phyloP scores from a whole-genome alignment of 2,329 filamentous ascomycete genomes.

The Pseudocercospora crystallina region DNA sequence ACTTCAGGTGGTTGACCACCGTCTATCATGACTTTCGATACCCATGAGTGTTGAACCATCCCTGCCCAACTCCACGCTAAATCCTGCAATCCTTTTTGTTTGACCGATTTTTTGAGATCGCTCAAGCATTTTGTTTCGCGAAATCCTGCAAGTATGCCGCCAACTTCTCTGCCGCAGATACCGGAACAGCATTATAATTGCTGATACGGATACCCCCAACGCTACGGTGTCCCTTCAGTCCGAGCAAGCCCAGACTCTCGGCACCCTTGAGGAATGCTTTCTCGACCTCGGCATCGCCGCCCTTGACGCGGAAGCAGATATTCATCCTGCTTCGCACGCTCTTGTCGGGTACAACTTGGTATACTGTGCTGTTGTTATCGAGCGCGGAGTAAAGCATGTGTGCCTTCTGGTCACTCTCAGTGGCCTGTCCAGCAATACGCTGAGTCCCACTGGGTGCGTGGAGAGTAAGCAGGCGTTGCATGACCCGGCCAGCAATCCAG shows the following conservation, averaged over 20 bases:
- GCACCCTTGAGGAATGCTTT: conserved; percentile 76
- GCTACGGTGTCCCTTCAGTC: conserved; percentile 83
- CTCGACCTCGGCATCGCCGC: conserved; percentile 60
- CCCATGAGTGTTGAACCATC: conserved; percentile 5
- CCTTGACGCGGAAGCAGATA: conserved; percentile 64
- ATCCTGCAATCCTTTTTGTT: background rate
- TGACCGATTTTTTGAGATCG: background rate
- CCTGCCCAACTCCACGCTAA: conserved; percentile 10
- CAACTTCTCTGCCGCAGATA: conserved; percentile 67
- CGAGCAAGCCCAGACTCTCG: conserved; percentile 67
- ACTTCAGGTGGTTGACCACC: too few species aligned
- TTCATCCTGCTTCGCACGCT: conserved; percentile 84
- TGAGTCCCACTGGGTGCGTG: conserved; percentile 53
- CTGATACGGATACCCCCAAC: conserved; percentile 82
- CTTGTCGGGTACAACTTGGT: conserved; percentile 75
- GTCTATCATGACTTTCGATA: too few species aligned
- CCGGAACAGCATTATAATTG: conserved; percentile 84
- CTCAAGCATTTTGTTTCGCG: conserved; percentile 35
- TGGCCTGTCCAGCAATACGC: conserved; percentile 75
- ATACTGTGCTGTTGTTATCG: conserved; percentile 71
- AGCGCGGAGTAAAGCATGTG: conserved; percentile 72
- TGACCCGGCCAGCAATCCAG: conserved; percentile 85
- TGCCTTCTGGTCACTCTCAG: conserved; percentile 72
- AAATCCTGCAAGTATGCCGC: conserved; percentile 64
- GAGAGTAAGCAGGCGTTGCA: conserved; percentile 68